These are phyloP conservation scores for Physcomitrellopsis africana DNA, from an alignment of 225 moss, liverwort and hornwort genomes.

Conservation along the genomic window DNA sequence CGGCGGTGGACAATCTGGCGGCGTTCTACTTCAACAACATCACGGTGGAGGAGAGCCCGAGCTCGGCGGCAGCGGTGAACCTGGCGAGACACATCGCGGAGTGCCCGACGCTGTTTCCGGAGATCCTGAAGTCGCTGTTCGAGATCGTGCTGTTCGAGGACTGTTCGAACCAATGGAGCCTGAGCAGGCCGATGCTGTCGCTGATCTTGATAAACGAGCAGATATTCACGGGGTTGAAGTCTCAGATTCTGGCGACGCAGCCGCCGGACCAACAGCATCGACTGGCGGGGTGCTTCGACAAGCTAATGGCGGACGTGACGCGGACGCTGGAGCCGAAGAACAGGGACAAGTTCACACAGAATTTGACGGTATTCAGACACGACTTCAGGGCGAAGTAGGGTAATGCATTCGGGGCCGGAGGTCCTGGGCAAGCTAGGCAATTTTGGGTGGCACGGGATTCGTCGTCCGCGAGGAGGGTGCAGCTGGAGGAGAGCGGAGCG, in stretches of 20 bases:
- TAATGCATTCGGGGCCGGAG: slow-evolving; percentile 42
- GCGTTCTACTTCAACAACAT: slow-evolving; percentile 70
- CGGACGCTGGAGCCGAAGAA: slow-evolving; percentile 72
- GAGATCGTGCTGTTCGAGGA: slow-evolving; percentile 72
- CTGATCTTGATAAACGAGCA: slow-evolving; percentile 71
- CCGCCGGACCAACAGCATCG: slow-evolving; percentile 65
- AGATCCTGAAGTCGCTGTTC: slow-evolving; percentile 67
- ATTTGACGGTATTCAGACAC: slow-evolving; percentile 68
- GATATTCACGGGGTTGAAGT: slow-evolving; percentile 61
- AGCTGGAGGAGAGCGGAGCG: slow-evolving; percentile 36
- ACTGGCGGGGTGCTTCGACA: slow-evolving; percentile 66
- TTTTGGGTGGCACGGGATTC: slow-evolving; percentile 56
- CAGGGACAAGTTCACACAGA: slow-evolving; percentile 73
- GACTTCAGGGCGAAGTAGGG: slow-evolving; percentile 68
- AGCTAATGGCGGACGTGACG: slow-evolving; percentile 62
- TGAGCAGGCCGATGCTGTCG: slow-evolving; percentile 71
- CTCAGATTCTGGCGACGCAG: slow-evolving; percentile 64
- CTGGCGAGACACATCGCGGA: slow-evolving; percentile 61
- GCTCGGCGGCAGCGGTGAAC: slow-evolving; percentile 56
- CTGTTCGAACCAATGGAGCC: slow-evolving; percentile 74
- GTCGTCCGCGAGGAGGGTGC: slow-evolving; percentile 23
- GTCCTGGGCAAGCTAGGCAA: slow-evolving; percentile 48
- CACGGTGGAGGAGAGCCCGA: slow-evolving; percentile 57
- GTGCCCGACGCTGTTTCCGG: slow-evolving; percentile 56
- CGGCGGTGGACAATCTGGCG: slow-evolving; percentile 67